These are phyloP conservation scores for Paramarasmius palmivorus DNA, from an alignment of 1,284 basidiomycete species.

Conservation along the genomic window DNA sequence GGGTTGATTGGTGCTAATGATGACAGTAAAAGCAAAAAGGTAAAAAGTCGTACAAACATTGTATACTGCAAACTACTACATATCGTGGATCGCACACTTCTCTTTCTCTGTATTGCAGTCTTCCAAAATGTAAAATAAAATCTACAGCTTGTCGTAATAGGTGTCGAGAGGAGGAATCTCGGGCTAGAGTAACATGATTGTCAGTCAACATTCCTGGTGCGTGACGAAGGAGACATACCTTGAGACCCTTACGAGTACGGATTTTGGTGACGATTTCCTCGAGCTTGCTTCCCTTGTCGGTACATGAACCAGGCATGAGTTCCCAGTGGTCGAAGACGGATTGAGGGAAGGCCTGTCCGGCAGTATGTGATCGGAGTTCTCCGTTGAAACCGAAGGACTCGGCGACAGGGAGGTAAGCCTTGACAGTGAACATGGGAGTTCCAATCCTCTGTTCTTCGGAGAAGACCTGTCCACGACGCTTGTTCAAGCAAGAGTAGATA, in stretches of 20 bases:
- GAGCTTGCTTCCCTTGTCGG: conserved; percentile 88
- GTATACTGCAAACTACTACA: not conserved
- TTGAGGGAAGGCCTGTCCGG: conserved; percentile 99
- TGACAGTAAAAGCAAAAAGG: not conserved
- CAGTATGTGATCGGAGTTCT: conserved; percentile 90
- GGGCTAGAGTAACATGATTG: conserved; percentile 44
- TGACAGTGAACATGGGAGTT: conserved; percentile 99
- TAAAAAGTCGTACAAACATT: not conserved
- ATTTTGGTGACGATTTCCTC: conserved; percentile 85
- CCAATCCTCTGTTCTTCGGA: conserved; percentile 96
- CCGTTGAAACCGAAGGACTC: conserved; percentile 99
- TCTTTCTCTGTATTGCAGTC: not conserved
- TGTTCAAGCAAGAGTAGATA: conserved; percentile 96
- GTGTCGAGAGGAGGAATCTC: conserved; percentile 85
- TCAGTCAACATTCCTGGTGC: not conserved
- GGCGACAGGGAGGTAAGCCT: conserved; percentile 95
- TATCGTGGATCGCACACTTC: not conserved
- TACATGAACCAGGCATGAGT: conserved; percentile 77
- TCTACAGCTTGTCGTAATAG: conserved; percentile 89
- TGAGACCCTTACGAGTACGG: conserved; percentile 92
- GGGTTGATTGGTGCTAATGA: no score
- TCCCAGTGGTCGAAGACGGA: conserved; percentile 94
- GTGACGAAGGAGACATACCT: conserved; percentile 47
- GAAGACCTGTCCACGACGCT: conserved; percentile 98
- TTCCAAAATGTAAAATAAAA: not conserved